phyloP scores from a whole-genome alignment of 179 eudicot species.

The Carnegiea gigantea region DNA sequence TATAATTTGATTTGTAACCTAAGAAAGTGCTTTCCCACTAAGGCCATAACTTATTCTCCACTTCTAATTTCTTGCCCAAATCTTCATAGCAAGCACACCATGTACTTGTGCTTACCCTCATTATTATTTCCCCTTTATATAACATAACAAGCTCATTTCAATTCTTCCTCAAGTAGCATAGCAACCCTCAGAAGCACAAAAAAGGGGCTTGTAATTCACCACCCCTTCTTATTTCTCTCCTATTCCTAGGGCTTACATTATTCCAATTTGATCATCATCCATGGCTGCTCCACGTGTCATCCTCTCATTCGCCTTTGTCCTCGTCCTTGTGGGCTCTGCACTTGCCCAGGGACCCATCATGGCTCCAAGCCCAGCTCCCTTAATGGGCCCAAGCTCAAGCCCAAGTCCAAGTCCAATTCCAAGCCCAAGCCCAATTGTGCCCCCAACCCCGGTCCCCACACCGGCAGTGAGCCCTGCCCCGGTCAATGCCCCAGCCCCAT shows the following conservation, averaged over 20 bases:
- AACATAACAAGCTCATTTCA: not conserved
- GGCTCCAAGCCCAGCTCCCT: slow-evolving; percentile 20
- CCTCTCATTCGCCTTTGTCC: slow-evolving; percentile 26
- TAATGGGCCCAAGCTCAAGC: slow-evolving; percentile 16
- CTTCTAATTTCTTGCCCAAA: not conserved
- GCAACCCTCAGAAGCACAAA: not conserved
- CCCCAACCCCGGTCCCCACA: slow-evolving; percentile 11
- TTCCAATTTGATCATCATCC: not conserved
- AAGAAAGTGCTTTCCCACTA: slow-evolving; percentile 19
- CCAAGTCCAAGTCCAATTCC: slow-evolving; percentile 14
- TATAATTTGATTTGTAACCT: not conserved
- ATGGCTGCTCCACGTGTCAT: slow-evolving; percentile 39
- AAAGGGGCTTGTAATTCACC: not conserved
- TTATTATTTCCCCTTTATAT: not conserved
- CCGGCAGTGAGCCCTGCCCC: slow-evolving; percentile 7
- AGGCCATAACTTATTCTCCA: not conserved
- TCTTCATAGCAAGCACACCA: slow-evolving; percentile 11
- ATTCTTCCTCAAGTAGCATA: not conserved
- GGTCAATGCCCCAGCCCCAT: not conserved
- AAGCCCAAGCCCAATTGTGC: slow-evolving; percentile 7
- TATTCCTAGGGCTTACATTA: not conserved
- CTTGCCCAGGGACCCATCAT: slow-evolving; percentile 31
- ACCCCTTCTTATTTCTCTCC: not conserved
- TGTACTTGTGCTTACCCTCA: not conserved
- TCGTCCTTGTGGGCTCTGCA: slow-evolving; percentile 31